A percentile compares a stretch with the other conserved stretches of the same genome.
Conservation (phyloP, 441 rosid species). For the Adansonia gregorii region DNA sequence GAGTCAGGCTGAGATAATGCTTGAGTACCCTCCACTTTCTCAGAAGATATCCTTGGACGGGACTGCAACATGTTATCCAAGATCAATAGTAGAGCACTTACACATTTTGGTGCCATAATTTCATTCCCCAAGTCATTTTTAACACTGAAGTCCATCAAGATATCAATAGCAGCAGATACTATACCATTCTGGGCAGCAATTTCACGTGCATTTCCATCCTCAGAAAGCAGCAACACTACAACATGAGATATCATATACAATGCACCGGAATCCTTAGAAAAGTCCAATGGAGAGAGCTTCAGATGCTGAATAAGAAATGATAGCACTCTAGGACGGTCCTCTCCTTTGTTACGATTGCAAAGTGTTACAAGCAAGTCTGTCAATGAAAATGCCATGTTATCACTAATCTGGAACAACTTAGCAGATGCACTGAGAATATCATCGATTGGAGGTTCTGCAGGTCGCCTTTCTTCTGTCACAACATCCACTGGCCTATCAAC, state of each 20-base stretch:
- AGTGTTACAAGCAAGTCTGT: conserved; percentile 89
- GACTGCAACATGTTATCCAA: conserved; percentile 85
- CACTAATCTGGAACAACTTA: conserved; percentile 80
- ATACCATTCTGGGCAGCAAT: conserved; percentile 84
- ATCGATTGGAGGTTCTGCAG: conserved; percentile 70
- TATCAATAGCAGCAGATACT: conserved; percentile 63
- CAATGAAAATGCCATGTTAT: conserved; percentile 76
- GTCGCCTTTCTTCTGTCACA: conserved; percentile 54
- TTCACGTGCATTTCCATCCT: conserved; percentile 80
- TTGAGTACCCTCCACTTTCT: conserved; percentile 52
- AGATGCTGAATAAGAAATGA: conserved; percentile 86
- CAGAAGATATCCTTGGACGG: conserved; percentile 59
- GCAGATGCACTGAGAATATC: conserved; percentile 82
- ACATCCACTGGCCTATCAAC: conserved; percentile 70
- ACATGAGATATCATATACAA: conserved; percentile 84
- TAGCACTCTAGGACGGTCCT: conserved; percentile 70
- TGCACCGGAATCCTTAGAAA: conserved; percentile 69
- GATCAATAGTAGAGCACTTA: conserved; percentile 80
- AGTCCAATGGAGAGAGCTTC: conserved; percentile 74
- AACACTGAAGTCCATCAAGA: conserved; percentile 66
- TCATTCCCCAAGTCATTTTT: conserved; percentile 56
- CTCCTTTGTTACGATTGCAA: conserved; percentile 85
- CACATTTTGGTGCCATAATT: conserved; percentile 75
- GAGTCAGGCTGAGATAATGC: conserved; percentile 56
- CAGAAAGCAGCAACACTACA: conserved; percentile 77